Evolutionary conservation across 2,329 filamentous ascomycete genomes (phyloP), one percentile per base, ranked within the genome.

Genomic region (Furcasterigmium furcatum): DNA sequence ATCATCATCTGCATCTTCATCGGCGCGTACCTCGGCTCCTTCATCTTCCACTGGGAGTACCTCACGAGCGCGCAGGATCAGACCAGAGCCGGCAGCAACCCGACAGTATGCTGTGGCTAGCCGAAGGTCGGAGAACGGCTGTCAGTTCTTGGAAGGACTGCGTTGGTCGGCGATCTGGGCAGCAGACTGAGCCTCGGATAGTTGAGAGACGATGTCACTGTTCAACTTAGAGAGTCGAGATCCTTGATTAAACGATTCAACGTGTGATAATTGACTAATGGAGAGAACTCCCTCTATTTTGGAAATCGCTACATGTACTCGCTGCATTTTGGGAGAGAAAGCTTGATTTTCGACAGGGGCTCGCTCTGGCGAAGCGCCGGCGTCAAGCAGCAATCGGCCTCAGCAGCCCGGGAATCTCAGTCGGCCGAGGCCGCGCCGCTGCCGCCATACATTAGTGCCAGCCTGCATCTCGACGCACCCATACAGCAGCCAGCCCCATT

Each of bases 1-100:
- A 76, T 94, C 51, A 88, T 94, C 62, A 84, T 92, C 48, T 88
- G 82, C 54, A 89, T 94, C 61, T 80, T 92, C 51, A 77, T 92
- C 45, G 89, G 89, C 2, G 81, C 85, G 1, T 89, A 81, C 52
- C 46, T 91, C 5, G 89, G 88, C 14, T 74, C 78, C 12, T 88
- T 91, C 52, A 58, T 88, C 48, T 92, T 89, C 60, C 79, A 82
- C 24, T 91, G 87, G 85, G 85, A 87, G 60, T 67, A 43, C 13
- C 22, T 43, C 12, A 22, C 29, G 7, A 22, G 41, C 32, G 32
- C 16, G 30, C 32, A 30, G 14, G 40, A 19, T 9, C 40, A 25
- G 13, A 42, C 40, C 4, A 34, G 27, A 13, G 40, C 40, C 5
- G 40, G 40, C 5, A 32, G 34, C 27, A 42, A 18, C 29, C 21